phyloP scores from a whole-genome alignment of 1,284 basidiomycete genomes.

The Pseudozyma sp. region DNA sequence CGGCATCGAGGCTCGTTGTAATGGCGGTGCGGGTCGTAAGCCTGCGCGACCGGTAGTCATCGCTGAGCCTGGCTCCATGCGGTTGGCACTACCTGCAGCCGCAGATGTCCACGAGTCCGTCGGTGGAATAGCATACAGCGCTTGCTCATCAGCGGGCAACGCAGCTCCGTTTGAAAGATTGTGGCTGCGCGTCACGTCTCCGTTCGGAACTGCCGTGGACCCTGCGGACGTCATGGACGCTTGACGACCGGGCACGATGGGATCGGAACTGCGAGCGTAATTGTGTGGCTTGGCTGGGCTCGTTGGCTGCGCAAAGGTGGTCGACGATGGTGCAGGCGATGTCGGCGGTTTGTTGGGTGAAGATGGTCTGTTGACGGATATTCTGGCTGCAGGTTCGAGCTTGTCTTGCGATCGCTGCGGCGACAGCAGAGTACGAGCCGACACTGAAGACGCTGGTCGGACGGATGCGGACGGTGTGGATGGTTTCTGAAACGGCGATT shows the following conservation, averaged over 20 bases:
- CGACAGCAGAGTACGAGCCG: slow-evolving; percentile 21
- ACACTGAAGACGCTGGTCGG: slow-evolving; percentile 15
- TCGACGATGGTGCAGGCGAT: slow-evolving; percentile 10
- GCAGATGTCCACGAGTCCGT: slow-evolving; percentile 7
- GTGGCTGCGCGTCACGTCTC: background rate
- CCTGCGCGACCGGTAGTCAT: slow-evolving; percentile 25
- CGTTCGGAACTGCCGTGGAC: background rate
- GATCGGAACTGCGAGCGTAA: slow-evolving; percentile 8
- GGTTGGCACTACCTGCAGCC: background rate
- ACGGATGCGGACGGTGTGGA: slow-evolving; percentile 13
- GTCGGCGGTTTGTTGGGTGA: slow-evolving; percentile 7
- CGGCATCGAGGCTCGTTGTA: slow-evolving; percentile 20
- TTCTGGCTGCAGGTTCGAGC: slow-evolving; percentile 6
- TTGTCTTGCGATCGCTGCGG: slow-evolving; percentile 30
- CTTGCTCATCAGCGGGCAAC: slow-evolving; percentile 3
- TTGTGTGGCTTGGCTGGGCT: slow-evolving; percentile 19
- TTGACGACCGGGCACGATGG: slow-evolving; percentile 17
- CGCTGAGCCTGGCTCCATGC: slow-evolving; percentile 18
- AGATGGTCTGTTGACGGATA: slow-evolving; percentile 7
- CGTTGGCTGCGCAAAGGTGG: background rate
- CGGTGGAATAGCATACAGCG: slow-evolving; percentile 10
- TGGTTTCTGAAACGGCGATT: slow-evolving; percentile 21
- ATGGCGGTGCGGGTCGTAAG: slow-evolving; percentile 8
- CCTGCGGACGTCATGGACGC: slow-evolving; percentile 6
- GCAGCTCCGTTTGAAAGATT: background rate